Evolutionary conservation across 257 asterid genomes (phyloP).

Genomic region (Vinca minor): DNA sequence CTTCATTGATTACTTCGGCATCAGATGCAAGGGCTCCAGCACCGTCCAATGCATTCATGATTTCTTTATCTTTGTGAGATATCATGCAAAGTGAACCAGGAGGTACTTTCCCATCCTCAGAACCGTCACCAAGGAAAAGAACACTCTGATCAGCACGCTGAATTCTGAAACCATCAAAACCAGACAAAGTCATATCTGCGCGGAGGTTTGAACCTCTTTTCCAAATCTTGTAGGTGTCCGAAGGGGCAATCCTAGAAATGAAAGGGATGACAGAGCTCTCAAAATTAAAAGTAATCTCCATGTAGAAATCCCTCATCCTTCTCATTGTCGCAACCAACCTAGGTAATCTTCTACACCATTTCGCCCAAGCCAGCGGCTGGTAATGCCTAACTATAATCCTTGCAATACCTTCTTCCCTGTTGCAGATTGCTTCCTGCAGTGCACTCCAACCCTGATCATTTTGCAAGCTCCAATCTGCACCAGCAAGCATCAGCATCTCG

Average conservation of each 20-base stretch:
- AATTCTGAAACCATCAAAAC: slow-evolving; percentile 85
- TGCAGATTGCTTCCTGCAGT: slow-evolving; percentile 89
- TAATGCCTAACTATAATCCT: slow-evolving; percentile 81
- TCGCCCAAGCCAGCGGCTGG: slow-evolving; percentile 97
- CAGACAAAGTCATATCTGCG: slow-evolving; percentile 97
- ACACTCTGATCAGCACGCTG: slow-evolving; percentile 93
- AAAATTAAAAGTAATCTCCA: slow-evolving; percentile 93
- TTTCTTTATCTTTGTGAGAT: slow-evolving; percentile 82
- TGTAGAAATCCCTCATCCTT: slow-evolving; percentile 94
- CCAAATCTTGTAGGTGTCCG: slow-evolving; percentile 95
- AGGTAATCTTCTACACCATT: slow-evolving; percentile 97
- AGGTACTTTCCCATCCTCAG: slow-evolving; percentile 77
- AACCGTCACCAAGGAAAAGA: slow-evolving; percentile 94
- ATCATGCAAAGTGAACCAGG: slow-evolving; percentile 83
- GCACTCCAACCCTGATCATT: slow-evolving; percentile 99
- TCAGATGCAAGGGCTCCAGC: slow-evolving; percentile 87
- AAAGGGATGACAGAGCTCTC: slow-evolving; percentile 98
- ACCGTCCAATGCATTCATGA: slow-evolving; percentile 93
- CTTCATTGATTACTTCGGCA: slow-evolving; percentile 79
- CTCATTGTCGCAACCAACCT: slow-evolving; percentile 75
- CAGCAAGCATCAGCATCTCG: slow-evolving; percentile 96
- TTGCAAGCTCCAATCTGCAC: slow-evolving; percentile 97
- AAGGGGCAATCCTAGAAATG: slow-evolving; percentile 94
- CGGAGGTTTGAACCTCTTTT: slow-evolving; percentile 89
- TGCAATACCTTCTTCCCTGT: slow-evolving; percentile 74